These are phyloP conservation scores for Alternaria metachromatica DNA, from an alignment of 2,329 filamentous ascomycete genomes.

Conservation along the genomic window DNA sequence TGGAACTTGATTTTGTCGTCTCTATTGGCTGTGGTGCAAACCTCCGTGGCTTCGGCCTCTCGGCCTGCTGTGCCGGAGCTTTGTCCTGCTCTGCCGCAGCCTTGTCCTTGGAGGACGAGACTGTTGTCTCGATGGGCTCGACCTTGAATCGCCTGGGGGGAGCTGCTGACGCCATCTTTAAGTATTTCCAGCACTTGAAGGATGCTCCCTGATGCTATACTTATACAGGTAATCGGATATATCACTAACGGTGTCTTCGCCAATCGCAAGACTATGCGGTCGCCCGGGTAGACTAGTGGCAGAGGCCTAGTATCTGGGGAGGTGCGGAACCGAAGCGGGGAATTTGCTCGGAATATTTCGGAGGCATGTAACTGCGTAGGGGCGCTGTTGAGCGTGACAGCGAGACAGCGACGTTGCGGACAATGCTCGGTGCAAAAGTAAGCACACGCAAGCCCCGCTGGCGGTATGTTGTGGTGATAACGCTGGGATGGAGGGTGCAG, in stretches of 20 bases:
- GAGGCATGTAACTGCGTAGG: conserved; percentile 20
- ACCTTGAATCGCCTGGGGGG: conserved; percentile 47
- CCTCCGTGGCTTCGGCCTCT: conserved; percentile 31
- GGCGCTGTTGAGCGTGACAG: background rate
- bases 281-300: conserved; percentile 28
- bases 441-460: conserved; percentile 8
- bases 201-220: conserved; percentile 9
- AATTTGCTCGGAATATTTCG: conserved; percentile 28
- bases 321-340: conserved; percentile 34
- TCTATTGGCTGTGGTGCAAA: conserved; percentile 50
- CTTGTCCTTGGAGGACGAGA: conserved; percentile 62
- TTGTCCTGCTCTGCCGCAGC: conserved; percentile 70
- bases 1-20: conserved; percentile 30
- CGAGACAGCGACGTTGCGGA: background rate
- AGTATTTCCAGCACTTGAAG: conserved; percentile 3
- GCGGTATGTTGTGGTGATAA: background rate
- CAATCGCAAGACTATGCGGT: conserved; percentile 22
- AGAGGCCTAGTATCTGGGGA: conserved; percentile 21
- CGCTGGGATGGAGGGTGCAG: background rate
- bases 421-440: conserved; percentile 1
- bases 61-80: conserved; percentile 65
- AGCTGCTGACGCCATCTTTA: conserved; percentile 39
- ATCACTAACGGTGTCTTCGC: conserved; percentile 24
- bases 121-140: conserved; percentile 46
- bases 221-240: conserved; percentile 10